Conservation (phyloP, 148 eudicot genomes). For the Vaccinium darrowii region DNA sequence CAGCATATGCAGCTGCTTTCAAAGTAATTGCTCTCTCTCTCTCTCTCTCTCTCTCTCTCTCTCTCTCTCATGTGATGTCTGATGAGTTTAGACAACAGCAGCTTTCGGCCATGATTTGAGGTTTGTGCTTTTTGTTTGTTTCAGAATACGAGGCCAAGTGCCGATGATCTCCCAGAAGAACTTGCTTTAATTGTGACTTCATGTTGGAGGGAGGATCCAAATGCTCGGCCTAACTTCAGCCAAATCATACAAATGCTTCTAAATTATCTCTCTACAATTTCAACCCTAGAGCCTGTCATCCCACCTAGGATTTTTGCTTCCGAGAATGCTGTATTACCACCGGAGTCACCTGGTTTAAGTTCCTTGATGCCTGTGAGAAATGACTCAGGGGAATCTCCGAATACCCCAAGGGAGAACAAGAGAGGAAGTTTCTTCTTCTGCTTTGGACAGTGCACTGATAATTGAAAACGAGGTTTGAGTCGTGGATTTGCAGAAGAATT, state of each 20-base stretch:
- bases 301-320: conserved; percentile 66
- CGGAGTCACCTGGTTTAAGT: conserved; percentile 91
- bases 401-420: conserved; percentile 47
- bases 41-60: not conserved
- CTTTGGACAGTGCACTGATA: conserved; percentile 47
- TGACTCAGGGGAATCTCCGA: conserved; percentile 56
- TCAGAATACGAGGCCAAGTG: conserved; percentile 89
- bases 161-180: conserved; percentile 83
- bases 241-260: conserved; percentile 85
- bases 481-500: not conserved
- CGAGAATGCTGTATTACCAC: conserved; percentile 69
- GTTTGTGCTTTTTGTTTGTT: conserved; percentile 5
- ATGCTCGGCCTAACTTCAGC: conserved; percentile 74
- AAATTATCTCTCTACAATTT: conserved; percentile 47
- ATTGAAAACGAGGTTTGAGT: not conserved
- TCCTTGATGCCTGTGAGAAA: conserved; percentile 66
- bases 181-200: conserved; percentile 68
- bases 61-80: not conserved
- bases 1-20: conserved; percentile 97
- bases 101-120: not conserved
- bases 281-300: conserved; percentile 57
- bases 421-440: conserved; percentile 68
- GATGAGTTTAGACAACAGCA: not conserved
- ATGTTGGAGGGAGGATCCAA: conserved; percentile 91
- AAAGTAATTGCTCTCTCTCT: conserved; percentile 44